Base-by-base conservation (phyloP, 1,139 yeast genomes). In the Blastobotrys proliferans region DNA sequence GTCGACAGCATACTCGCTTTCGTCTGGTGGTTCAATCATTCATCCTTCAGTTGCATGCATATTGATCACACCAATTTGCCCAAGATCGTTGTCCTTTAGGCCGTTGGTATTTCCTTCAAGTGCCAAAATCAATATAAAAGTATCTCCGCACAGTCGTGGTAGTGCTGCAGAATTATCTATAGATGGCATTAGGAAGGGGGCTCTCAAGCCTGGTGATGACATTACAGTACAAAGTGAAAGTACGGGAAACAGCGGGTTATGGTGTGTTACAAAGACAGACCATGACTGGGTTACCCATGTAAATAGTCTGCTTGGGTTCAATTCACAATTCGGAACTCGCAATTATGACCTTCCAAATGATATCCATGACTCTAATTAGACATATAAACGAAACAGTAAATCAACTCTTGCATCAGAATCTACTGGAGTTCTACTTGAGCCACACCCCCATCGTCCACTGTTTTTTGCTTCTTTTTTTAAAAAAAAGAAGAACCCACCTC, bases 251-350 rank as follows among this genome's bases (percentile, higher is more conserved):
- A 69, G 77, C 25, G 95, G 95, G 1, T 79, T 90, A n/a, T 87
- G 94, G 82, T 88, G 97, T 64, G 81, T 90, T 3, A 86, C 95
- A 0, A 74, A 81, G 45, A 72, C 81, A 10, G 87, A 81, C 49
- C 82, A 83, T 51, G 97, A 90, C 60, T 90, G 97, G 97, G 86
- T 90, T 1, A 76, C 76, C 48, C 95, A 94, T 40, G 79, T 90
- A 46, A 90, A 90, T 57, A 90, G 85, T 52, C 70, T 90, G 49
- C 66, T 90, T 31, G 97, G 97, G 2, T 90, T 90, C 71, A 90
- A 90, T 60, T 79, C 88, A 16, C 76, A 86, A 41, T 90, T 90
- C 61, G 81, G 81, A 8, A 36, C 25, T 18, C 25, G 39, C n/a
- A 39, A 40, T 21, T 35, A 38, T 21, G 42, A 38, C 13, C 36